These are phyloP conservation scores for Chlorella sp. DNA, from an alignment of 139 green algal species.

Conservation along the genomic window DNA sequence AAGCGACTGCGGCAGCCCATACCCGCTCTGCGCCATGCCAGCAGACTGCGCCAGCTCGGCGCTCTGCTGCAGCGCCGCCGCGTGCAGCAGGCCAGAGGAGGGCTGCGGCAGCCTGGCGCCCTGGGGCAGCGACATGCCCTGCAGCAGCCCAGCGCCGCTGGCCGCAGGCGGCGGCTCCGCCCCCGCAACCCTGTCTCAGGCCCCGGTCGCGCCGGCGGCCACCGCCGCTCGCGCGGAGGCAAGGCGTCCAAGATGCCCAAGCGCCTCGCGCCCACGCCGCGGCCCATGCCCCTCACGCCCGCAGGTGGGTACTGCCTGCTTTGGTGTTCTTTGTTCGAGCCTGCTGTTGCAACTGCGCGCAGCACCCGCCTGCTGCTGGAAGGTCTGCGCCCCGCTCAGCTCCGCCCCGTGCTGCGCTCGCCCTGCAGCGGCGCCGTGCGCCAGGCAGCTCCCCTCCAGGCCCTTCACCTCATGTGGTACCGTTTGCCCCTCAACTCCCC, in stretches of 20 bases:
- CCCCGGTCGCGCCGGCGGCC: background rate
- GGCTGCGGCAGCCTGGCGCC: too few relatives aligned
- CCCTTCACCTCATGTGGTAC: background rate
- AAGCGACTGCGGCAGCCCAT: too few relatives aligned
- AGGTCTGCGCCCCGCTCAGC: background rate
- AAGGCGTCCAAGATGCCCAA: conserved; percentile 22
- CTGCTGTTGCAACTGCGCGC: too few relatives aligned
- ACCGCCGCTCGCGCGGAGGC: background rate
- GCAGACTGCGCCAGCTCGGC: too few relatives aligned
- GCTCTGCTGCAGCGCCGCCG: too few relatives aligned
- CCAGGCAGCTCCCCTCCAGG: background rate
- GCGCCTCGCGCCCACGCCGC: background rate
- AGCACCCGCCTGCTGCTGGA: too few relatives aligned
- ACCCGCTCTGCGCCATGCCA: too few relatives aligned
- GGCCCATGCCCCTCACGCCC: conserved; percentile 15
- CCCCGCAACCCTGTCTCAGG: background rate
- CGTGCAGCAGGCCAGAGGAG: too few relatives aligned
- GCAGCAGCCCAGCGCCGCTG: too few relatives aligned
- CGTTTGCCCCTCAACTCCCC: background rate
- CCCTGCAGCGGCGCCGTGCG: background rate
- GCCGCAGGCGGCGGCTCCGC: too few relatives aligned
- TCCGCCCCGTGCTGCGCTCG: background rate
- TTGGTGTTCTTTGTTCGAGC: background rate
- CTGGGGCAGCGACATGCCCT: too few relatives aligned
- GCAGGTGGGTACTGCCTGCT: conserved; percentile 2